Base-by-base conservation (phyloP, 208 protist genomes). In the Vickermania ingenoplastis region DNA sequence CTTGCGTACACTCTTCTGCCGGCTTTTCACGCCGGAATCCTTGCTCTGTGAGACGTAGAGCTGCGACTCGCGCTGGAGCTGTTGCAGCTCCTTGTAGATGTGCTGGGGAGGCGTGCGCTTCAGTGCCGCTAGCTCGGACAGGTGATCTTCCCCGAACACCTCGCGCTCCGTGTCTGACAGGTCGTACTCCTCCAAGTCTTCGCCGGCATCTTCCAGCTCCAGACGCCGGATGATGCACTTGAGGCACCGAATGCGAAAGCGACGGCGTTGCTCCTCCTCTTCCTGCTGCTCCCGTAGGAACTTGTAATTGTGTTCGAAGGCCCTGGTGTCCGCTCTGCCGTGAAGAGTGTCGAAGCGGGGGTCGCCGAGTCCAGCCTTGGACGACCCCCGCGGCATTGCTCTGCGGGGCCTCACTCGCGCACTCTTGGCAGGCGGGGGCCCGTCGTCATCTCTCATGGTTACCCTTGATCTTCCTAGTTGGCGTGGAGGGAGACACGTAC, bases 331-430 rank as follows among this genome's bases (percentile, higher is more conserved):
- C 13, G 31, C 22, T 23, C 62, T 50, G 36, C 79, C 80, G 51
- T 78, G 81, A 56, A 90, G 69, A 17, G 75, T 71, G 59, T 87
- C 84, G 60, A 94, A 94, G 13, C 88, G 88, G 2, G 88, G 88
- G 58, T 94, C 88, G 7, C 83, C 53, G 22, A 28, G 13, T 25
- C 11, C 22, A 11, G 11, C 7, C 50, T 54, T 54, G 23, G 21
- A 28, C 11, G 22, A 5, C 11, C 50, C 23, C 22, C 7, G 24
- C 50, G 50, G n/a, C 11, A 17, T 17, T n/a, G 36, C 36, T 27
- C 13, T 3, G 7, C 3, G 22, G 65, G 85, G 83, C 2, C 71
- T 72, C 51, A 67, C 65, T 24, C 83, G 69, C 17, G 84, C 81
- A 67, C 84, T 89, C 0, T 70, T 73, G 45, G 73, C 84, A 28